Evolutionary conservation across 352 stramenopile genomes (phyloP).

Genomic region (Phytophthora cryptogea): DNA sequence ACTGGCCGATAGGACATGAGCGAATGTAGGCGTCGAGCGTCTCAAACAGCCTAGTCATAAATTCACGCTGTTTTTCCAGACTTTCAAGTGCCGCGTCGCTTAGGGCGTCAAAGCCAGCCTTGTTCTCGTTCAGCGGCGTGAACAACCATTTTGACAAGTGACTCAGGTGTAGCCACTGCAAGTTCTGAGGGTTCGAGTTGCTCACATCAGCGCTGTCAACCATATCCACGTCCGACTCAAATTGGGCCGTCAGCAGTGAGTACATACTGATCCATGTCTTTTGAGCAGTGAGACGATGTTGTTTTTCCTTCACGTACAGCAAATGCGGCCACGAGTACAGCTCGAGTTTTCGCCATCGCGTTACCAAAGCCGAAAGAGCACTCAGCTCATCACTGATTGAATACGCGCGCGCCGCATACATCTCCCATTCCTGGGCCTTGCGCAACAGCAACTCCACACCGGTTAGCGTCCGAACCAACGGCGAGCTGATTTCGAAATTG

Average conservation of each 20-base stretch:
- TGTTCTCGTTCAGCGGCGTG: slow-evolving; percentile 29
- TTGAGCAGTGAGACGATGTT: slow-evolving; percentile 70
- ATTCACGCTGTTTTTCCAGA: slow-evolving; percentile 59
- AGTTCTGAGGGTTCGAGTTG: slow-evolving; percentile 26
- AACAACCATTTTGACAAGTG: slow-evolving; percentile 72
- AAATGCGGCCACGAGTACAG: slow-evolving; percentile 97
- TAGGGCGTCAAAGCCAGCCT: slow-evolving; percentile 11
- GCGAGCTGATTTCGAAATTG: slow-evolving; percentile 88
- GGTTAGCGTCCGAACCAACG: slow-evolving; percentile 91
- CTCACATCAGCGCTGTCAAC: slow-evolving; percentile 8
- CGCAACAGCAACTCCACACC: slow-evolving; percentile 96
- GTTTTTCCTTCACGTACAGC: slow-evolving; percentile 89
- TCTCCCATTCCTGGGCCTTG: slow-evolving; percentile 99
- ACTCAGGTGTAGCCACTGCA: slow-evolving; percentile 73
- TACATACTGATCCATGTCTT: slow-evolving; percentile 92
- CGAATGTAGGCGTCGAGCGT: slow-evolving; percentile 93
- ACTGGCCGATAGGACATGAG: slow-evolving; percentile 90
- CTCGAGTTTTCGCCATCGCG: slow-evolving; percentile 98
- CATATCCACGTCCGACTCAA: slow-evolving; percentile 53
- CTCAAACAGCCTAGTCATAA: slow-evolving; percentile 84
- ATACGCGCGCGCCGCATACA: slow-evolving; percentile 93
- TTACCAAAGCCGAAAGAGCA: slow-evolving; percentile 94
- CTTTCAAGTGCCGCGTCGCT: slow-evolving; percentile 25
- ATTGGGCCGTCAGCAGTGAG: slow-evolving; percentile 79
- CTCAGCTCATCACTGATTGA: slow-evolving; percentile 91